Base-by-base conservation (phyloP, 1,139 yeast species). In the Williopsis jadinii region DNA sequence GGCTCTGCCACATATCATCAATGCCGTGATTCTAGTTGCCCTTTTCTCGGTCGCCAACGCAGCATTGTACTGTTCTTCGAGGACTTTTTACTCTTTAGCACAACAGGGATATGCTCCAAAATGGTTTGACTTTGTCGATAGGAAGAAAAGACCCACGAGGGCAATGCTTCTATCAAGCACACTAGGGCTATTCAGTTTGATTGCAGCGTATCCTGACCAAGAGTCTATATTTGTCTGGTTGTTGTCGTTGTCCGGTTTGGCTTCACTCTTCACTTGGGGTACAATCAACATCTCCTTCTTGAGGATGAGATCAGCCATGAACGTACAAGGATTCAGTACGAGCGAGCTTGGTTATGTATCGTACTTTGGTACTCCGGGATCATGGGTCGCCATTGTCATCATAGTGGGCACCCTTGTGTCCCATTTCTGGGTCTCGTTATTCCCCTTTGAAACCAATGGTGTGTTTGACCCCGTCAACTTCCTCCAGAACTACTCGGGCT, bases 231-330 rank as follows among this genome's bases (percentile, higher is more conserved):
- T 86, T 60, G 67, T 67, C 50, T 86, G 95, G 95, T 65, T 86
- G 55, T 67, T 84, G 58, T 85, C 95, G 14, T 65, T 86, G 37
- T 81, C 95, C 19, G 94, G 95, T 45, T 75, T 86, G 49, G 82
- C 94, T 36, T 81, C 95, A 2, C 70, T 87, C 44, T 85, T 86
- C 62, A 84, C 94, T 8, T 86, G 95, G 95, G 78, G 78, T 33
- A 77, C 87, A 9, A 81, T 85, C 51, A 77, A 82, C 56, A 56
- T 80, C 41, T 77, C 84, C 55, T 88, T 79, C 51, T 65, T 86
- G 41, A 72, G 92, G 56, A 82, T 84, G 63, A 76, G 95, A 64
- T 60, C 69, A 35, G 95, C 90, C 2, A 66, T 84, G 61, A 60
- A 62, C 33, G 70, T 56, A 9, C 80, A 79, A 60, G 81, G 81